Evolutionary conservation across 2,329 filamentous ascomycete species (phyloP).

Genomic region (Pseudocercospora cruenta): DNA sequence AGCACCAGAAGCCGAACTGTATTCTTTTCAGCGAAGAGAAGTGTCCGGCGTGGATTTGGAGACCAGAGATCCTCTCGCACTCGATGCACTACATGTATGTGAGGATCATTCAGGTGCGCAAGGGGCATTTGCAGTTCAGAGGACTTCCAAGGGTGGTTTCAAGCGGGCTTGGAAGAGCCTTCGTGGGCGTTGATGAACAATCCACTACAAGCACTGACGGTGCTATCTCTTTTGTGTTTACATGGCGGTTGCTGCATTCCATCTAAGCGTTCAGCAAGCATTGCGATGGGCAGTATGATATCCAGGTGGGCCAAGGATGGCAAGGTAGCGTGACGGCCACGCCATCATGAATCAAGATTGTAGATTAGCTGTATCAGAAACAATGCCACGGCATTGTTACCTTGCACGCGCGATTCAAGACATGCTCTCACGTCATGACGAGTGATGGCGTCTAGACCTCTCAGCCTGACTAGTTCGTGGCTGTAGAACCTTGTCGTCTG

Average conservation of each 20-base stretch:
- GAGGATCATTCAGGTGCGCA: constrained; percentile 43
- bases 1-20: constrained; percentile 71
- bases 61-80: constrained; percentile 56
- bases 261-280: constrained; percentile 4
- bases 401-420: background rate
- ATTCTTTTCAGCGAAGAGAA: constrained; percentile 52
- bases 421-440: background rate
- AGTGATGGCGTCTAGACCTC: background rate
- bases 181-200: constrained; percentile 21
- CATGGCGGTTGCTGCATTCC: background rate
- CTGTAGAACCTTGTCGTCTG: background rate
- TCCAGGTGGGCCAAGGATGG: background rate
- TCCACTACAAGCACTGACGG: background rate
- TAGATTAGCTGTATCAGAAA: background rate
- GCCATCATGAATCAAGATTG: background rate
- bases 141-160: constrained; percentile 25
- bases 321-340: background rate
- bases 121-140: constrained; percentile 48
- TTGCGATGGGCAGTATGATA: background rate
- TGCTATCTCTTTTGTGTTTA: background rate
- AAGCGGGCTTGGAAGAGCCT: constrained; percentile 34
- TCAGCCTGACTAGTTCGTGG: constrained; percentile 1
- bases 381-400: background rate
- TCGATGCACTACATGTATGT: constrained; percentile 54
- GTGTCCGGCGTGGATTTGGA: constrained; percentile 28